Evolutionary conservation across 202 grass and related monocot genomes (phyloP), one percentile per base, ranked within the genome.

Genomic region (Elaeis oleifera): DNA sequence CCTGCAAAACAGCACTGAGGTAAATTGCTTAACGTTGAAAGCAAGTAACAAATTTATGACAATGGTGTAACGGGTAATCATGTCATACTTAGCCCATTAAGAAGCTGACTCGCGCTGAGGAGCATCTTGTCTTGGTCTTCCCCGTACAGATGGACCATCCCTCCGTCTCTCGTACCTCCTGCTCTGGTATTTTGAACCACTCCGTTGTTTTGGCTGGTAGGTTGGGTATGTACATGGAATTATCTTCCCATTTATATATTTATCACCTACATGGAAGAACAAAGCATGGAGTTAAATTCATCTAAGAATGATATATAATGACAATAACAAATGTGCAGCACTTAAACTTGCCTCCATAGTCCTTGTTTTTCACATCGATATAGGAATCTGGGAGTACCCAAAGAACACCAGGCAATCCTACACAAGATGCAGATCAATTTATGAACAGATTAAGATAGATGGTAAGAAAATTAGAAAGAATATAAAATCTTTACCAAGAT

Each of bases 301-400:
- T 28, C 27, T 28, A 6, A 31, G 28, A 31, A 31, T 31, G 28
- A 31, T 31, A 31, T 31, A 31, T 31, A 31, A 6, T 6, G 28
- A 31, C 28, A 31, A 31, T 31, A 8, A 31, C 28, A 31, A 54
- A 25, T 15, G 7, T 18, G 49, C n/a, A 18, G 62, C 9, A 72
- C 49, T 63, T 39, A 17, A 29, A 64, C 77, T 68, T 64, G 90
- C 92, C 92, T 79, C 92, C 92, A 6, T 97, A 97, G 60, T 97
- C 92, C 73, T 91, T 91, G 64, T 97, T 97, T 54, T 97, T 97
- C 15, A 97, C 92, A 82, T 97, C 92, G 2, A 96, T 85, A 72
- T 90, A 96, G 68, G 91, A 96, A 88, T 96, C 91, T 61, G 87
- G 91, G 13, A 96, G 74, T 58, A 96, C 91, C 91, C 91, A 96